A percentile compares a stretch with the other conserved stretches of the same genome.
Conservation (phyloP, 345 rosid species). For the Eucalyptus sp. region DNA sequence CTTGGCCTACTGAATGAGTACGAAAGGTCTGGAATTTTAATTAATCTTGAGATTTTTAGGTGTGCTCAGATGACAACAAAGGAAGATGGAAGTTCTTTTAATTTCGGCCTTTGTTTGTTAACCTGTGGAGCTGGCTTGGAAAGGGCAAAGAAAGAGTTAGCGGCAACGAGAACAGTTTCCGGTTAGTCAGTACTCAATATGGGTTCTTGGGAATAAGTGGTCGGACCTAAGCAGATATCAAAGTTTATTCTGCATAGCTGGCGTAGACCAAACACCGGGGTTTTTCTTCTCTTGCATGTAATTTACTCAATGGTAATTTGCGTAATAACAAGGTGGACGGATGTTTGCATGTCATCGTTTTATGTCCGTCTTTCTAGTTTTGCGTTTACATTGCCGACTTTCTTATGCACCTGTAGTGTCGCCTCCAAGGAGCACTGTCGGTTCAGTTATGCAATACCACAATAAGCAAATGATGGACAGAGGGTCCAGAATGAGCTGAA, state of each 20-base stretch:
- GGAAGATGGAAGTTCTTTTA: neutral
- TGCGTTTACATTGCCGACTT: too few relatives aligned
- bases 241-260: neutral
- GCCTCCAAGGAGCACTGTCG: neutral
- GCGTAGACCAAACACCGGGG: neutral
- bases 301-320: too few relatives aligned
- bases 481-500: neutral
- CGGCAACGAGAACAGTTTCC: fast-evolving
- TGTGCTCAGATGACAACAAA: too few relatives aligned
- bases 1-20: slow-evolving; percentile 69
- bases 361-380: neutral
- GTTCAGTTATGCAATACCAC: neutral
- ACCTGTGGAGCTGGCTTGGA: too few relatives aligned
- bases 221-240: neutral
- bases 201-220: neutral
- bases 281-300: neutral
- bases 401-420: neutral
- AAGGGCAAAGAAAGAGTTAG: too few relatives aligned
- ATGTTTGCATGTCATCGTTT: too few relatives aligned
- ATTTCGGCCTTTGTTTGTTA: too few relatives aligned
- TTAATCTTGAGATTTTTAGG: neutral
- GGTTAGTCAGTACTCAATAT: too few relatives aligned
- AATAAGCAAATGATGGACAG: neutral
- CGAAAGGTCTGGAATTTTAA: slow-evolving; percentile 42
- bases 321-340: too few relatives aligned